Base-by-base conservation (phyloP, 2,329 filamentous ascomycete genomes). In the Cephalotrichum gorgonifer region DNA sequence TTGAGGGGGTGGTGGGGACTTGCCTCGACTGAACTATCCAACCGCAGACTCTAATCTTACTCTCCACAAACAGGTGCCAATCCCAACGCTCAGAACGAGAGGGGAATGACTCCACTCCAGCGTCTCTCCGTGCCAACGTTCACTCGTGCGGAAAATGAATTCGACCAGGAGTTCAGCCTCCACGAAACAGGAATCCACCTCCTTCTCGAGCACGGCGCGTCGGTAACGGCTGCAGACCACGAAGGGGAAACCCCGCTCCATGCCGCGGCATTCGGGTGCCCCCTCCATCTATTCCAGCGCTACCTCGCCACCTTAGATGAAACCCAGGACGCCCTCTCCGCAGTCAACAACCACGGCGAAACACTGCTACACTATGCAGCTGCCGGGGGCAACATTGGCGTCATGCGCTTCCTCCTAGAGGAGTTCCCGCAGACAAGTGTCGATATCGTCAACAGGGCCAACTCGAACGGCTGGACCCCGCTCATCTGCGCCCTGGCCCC, bases 291-390 rank as follows among this genome's bases (percentile, higher is more conserved):
- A 11, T 42, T 42, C 12, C 14, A 23, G 15, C 39, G 12, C 39
- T 12, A 22, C 14, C 9, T 42, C 20, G 12, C 39, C 7, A 23
- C 15, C 20, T n/a, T n/a, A 54, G 27, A 53, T 56, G 7, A 43
- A 61, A 17, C 57, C 59, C 22, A 31, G 30, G 33, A 51, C 55
- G 20, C 53, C 58, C 14, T 52, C 47, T 51, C 22, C 23, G 55
- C 38, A 20, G 48, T 8, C 9, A 62, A 57, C 41, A 3, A 42
- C 2, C 39, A 54, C 17, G 53, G 55, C 3, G 60, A 64, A 49
- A 58, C 56, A 1, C 33, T 62, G 2, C 47, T 64, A 2, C 60
- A 63, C 47, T 63, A 52, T 33, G 59, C 60, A 2, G 60, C 60
- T 2, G 58, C 56, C 2, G 59, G 59, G 0, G 50, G 57, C 11